Percentiles rank a stretch among this genome's conserved stretches.
Evolutionary conservation across 192 early-diverging fungal genomes (phyloP).

Genomic region (Radiomyces spectabilis): DNA sequence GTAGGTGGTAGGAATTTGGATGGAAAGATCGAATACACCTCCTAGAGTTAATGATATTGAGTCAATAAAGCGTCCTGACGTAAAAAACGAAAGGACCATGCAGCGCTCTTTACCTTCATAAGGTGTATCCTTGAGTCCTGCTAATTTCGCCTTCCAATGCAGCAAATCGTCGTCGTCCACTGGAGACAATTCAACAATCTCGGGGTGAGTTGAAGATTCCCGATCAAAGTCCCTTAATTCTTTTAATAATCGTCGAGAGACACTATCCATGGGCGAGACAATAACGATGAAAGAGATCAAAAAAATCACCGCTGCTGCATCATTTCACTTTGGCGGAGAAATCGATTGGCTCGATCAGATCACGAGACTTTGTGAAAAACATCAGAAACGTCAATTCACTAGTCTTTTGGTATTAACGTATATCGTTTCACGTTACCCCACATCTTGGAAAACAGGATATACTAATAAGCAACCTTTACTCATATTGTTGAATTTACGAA

Average conservation of each 20-base stretch:
- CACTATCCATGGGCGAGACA: constrained; percentile 41
- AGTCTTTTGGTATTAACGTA: no score
- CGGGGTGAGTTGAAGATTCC: constrained; percentile 38
- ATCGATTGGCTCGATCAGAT: no score
- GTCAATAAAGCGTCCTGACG: not conserved
- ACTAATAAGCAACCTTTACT: no score
- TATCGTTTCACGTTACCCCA: no score
- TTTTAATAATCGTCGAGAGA: constrained; percentile 53
- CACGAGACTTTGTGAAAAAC: no score
- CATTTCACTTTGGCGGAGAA: no score
- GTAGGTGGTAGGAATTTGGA: constrained; percentile 63
- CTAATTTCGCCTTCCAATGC: constrained; percentile 60
- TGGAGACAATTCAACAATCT: constrained; percentile 54
- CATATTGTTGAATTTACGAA: no score
- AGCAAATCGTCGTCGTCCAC: constrained; percentile 60
- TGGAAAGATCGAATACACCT: constrained; percentile 60
- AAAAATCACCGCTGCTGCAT: no score
- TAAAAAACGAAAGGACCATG: not conserved
- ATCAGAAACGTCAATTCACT: no score
- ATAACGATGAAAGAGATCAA: no score
- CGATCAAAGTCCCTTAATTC: constrained; percentile 50
- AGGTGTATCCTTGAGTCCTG: constrained; percentile 54
- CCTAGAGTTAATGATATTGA: constrained; percentile 35
- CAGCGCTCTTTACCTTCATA: constrained; percentile 51
- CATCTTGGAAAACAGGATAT: no score